Evolutionary conservation across 768 basidiomycete genomes (phyloP), one percentile per base, ranked within the genome.

Genomic region (Suillus alpinus): DNA sequence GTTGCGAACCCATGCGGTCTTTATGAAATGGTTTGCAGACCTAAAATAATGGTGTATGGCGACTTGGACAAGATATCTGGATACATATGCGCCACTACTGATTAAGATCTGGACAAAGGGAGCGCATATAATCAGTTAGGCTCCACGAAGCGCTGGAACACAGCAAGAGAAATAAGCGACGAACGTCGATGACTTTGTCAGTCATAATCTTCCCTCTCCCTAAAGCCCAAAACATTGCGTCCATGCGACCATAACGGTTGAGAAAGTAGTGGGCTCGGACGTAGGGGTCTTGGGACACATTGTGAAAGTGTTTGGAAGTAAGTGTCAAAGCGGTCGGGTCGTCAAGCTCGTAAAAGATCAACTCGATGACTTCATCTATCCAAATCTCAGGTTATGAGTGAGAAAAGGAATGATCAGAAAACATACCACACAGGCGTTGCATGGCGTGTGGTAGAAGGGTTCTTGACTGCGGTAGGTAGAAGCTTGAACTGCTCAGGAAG

Each of bases 21-120:
- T 91, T 73, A 91, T 83, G 65, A 91, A 92, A 62, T 88, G 87
- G 32, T 83, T 76, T 62, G 84, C 83, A 2, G 87, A 84, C 63
- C 86, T 83, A 71, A 90, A 92, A 70, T 86, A 91, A 69, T 92
- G 91, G 62, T 91, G 89, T 57, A 88, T 84, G 39, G 89, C 87
- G 57, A 88, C 81, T 73, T 92, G 91, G 50, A 87, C 80, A 51
- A 92, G 80, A 75, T 92, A 92, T 52, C 91, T 83, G 63, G 90
- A 92, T 63, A 92, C 72, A 68, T 89, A 88, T 58, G 89, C 90
- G 58, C 89, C 89, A 66, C 88, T 90, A 56, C 83, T 78, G 60
- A 91, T 76, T 58, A 92, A 81, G 67, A 88, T 88, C 90, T 92
- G 56, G 61, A 34, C 56, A 63, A 57, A 18, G 51, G 40, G 41